phyloP scores from a whole-genome alignment of 768 basidiomycete genomes.

The Pleurotus ostreatus region DNA sequence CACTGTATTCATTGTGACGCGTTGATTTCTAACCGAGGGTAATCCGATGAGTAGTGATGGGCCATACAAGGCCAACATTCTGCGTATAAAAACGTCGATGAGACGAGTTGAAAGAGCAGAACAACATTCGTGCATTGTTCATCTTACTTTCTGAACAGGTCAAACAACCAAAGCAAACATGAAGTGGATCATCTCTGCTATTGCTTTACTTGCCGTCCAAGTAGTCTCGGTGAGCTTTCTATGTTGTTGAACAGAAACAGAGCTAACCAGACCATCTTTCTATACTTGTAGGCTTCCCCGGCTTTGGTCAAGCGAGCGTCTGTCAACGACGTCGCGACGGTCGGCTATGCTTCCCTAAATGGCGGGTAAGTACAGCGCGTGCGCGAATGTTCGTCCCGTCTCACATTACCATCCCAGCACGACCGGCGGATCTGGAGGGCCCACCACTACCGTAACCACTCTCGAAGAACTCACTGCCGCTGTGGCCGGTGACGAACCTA shows the following conservation, averaged over 20 bases:
- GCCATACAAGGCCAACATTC: constrained; percentile 23
- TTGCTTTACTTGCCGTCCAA: constrained; percentile 14
- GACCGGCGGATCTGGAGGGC: constrained; percentile 40
- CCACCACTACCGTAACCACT: constrained; percentile 38
- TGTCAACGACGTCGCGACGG: constrained; percentile 28
- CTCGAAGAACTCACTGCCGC: constrained; percentile 37
- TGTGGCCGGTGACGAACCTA: constrained; percentile 33
- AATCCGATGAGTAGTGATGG: constrained; percentile 9
- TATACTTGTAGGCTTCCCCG: constrained; percentile 10
- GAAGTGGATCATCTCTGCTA: constrained; percentile 18
- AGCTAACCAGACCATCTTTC: neutral
- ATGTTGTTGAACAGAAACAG: no score
- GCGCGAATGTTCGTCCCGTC: constrained; percentile 1
- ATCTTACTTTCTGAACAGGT: neutral
- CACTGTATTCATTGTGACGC: no score
- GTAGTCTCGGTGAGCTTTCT: constrained; percentile 12
- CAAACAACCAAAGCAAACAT: constrained; percentile 4
- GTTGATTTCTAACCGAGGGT: neutral
- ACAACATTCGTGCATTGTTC: constrained; percentile 6
- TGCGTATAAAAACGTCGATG: neutral
- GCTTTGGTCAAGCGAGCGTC: constrained; percentile 31
- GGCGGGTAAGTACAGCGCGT: neutral
- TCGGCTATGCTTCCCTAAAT: constrained; percentile 31
- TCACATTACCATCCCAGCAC: constrained; percentile 23
- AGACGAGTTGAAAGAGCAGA: neutral